Base-by-base conservation (phyloP, 805 yeast species). In the Ascoidea tarda region DNA sequence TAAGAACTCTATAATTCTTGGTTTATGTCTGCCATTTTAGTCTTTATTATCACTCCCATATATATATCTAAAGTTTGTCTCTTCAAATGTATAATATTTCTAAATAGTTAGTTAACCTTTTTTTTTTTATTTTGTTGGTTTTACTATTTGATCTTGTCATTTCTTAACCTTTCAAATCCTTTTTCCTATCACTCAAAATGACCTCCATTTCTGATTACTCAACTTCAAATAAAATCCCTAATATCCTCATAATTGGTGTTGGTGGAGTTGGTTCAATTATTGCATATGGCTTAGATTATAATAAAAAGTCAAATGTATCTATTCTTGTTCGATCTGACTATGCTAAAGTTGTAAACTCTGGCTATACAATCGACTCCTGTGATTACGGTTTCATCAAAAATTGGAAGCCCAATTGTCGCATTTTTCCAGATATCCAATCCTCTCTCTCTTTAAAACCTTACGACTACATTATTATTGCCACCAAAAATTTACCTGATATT, bases 251-350 rank as follows among this genome's bases (percentile, higher is more conserved):
- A 6, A 71, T 86, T 32, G 95, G 95, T 2, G 70, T 85, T 51
- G 95, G 95, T 16, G 95, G 91, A 46, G 90, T 86, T 10, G 95
- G 95, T 33, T 70, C 84, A 46, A 76, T 85, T 47, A 82, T 82
- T 4, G 85, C 91, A 0, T 75, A 79, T 50, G 77, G 84, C 0
- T 68, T 86, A 46, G 76, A 74, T 55, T 61, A 62, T 46, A 70
- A 73, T 46, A 75, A 75, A 1, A 66, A 71, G 45, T 70, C 76
- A 5, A 71, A 69, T 38, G 79, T 81, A 14, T 74, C 87, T 1
- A 69, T 77, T 8, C 79, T 83, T 12, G 70, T 81, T 16, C 72
- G 89, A 60, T 76, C 84, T 16, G 81, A 79, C 59, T 82, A 78
- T 63, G 74, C 76, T 6, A 55, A 57, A 6, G 78, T 80, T 46